Evolutionary conservation across 2,329 filamentous ascomycete genomes (phyloP), one percentile per base, ranked within the genome.

Genomic region (Colletotrichum tofieldiae): DNA sequence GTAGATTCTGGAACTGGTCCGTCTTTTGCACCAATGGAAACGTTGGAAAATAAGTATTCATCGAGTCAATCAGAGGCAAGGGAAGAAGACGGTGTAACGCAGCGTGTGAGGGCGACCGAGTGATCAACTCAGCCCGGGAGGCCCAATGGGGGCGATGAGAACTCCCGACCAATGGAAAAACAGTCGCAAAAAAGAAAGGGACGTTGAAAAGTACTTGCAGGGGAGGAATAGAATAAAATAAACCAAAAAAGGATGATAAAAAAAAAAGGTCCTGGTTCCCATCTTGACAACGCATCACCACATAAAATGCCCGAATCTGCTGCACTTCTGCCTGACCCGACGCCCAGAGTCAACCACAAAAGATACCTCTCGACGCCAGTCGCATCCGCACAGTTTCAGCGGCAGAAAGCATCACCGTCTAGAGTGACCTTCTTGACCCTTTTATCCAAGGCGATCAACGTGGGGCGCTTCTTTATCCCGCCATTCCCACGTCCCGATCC

Each of bases 281-380:
- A 77, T 79, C 77, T 82, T 87, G 86, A 87, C 86, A 87, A 86
- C 86, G 82, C 84, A 87, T 86, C 85, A 85, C 79, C 82, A 80
- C 80, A 83, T 82, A 79, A 79, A 79, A 80, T 80, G 82, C 83
- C 82, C 80, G 81, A 83, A 81, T 74, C 77, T 80, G 78, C 80
- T 85, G 84, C 84, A 85, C 80, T 81, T 83, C 82, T 86, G 84
- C 84, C 84, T 84, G 82, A 86, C 82, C 77, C 78, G 78, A 75
- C 79, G 52, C 69, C 65, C 26, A 58, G 35, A 49, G 32, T 52
- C 66, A 56, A 67, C 51, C 56, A 62, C 56, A 41, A 58, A 45
- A 71, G 49, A 45, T 55, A 29, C 39, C 26, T 37, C 23, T 51
- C 4, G 18, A 23, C 35, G 56, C 49, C 23, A 55, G 59, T 58